A percentile compares a stretch with the other conserved stretches of the same genome.
These are phyloP conservation scores for Bipolaris oryzae DNA, from an alignment of 2,329 filamentous ascomycete genomes.

Conservation along the genomic window DNA sequence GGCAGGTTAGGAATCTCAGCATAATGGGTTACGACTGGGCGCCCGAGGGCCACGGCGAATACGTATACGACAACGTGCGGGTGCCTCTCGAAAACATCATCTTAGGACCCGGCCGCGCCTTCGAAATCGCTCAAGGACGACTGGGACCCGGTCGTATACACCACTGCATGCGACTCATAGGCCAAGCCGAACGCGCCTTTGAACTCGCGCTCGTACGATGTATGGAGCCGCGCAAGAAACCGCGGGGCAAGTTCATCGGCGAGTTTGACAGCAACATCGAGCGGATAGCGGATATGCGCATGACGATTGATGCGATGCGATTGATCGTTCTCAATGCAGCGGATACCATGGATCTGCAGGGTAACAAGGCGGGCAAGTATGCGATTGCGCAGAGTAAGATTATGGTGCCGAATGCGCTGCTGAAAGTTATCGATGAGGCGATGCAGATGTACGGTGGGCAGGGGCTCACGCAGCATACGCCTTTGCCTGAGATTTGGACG, in stretches of 20 bases:
- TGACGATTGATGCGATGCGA: conserved; percentile 50
- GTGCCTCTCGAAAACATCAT: conserved; percentile 52
- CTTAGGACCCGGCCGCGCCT: conserved; percentile 50
- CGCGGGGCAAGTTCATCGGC: conserved; percentile 50
- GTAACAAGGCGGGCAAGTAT: conserved; percentile 50
- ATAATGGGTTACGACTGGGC: conserved; percentile 54
- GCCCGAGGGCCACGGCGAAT: conserved; percentile 52
- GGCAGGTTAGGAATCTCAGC: conserved; percentile 48
- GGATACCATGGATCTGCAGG: conserved; percentile 51
- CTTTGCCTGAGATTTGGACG: conserved; percentile 52
- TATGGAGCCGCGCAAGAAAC: conserved; percentile 48
- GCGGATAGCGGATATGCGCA: conserved; percentile 51
- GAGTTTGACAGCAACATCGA: conserved; percentile 53
- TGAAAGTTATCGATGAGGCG: conserved; percentile 52
- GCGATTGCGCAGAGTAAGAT: conserved; percentile 54
- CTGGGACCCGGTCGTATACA: conserved; percentile 52
- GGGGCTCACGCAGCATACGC: conserved; percentile 52
- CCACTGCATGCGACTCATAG: conserved; percentile 53
- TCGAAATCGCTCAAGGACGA: conserved; percentile 53
- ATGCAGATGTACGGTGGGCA: conserved; percentile 54
- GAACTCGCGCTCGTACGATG: conserved; percentile 50
- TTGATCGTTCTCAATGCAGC: conserved; percentile 52
- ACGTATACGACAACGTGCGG: conserved; percentile 51
- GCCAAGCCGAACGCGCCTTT: conserved; percentile 52
- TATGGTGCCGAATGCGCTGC: conserved; percentile 49